Evolutionary conservation across 2,329 filamentous ascomycete genomes (phyloP).

Genomic region (Blastomyces silverae): DNA sequence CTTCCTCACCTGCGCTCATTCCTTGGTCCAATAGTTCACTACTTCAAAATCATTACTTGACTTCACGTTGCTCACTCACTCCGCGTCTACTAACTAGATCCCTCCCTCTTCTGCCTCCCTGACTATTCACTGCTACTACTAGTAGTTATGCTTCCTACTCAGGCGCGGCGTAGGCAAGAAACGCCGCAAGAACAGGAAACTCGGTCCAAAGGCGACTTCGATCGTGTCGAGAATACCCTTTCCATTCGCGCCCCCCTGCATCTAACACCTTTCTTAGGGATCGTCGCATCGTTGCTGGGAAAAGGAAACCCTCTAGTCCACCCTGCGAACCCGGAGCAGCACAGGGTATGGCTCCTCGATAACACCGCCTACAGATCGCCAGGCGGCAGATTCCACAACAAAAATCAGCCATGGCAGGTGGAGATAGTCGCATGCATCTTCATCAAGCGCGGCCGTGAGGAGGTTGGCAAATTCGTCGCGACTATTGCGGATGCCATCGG

Average conservation of each 20-base stretch:
- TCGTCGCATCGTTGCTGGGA: constrained; percentile 33
- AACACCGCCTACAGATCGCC: constrained; percentile 66
- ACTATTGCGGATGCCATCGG: constrained; percentile 63
- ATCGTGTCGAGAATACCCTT: constrained; percentile 19
- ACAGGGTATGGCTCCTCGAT: constrained; percentile 83
- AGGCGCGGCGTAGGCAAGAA: constrained; percentile 9
- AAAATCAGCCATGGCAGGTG: constrained; percentile 59
- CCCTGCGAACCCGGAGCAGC: constrained; percentile 54
- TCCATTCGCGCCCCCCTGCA: constrained; percentile 14
- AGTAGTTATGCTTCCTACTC: constrained; percentile 2
- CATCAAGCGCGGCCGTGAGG: constrained; percentile 60
- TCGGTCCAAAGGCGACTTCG: constrained; percentile 19
- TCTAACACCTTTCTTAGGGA: constrained; percentile 17
- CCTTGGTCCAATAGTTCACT: neutral
- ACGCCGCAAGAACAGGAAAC: constrained; percentile 16
- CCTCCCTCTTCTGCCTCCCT: neutral
- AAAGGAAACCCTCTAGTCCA: constrained; percentile 53
- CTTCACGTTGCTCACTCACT: neutral
- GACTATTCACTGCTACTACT: no score
- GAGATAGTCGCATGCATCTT: constrained; percentile 83
- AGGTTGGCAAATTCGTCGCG: constrained; percentile 62
- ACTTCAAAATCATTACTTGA: neutral
- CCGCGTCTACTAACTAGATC: neutral
- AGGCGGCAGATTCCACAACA: constrained; percentile 33
- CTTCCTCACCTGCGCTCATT: neutral